Conservation (phyloP, 78 protist genomes). For the Dictyostelium capitatum region DNA sequence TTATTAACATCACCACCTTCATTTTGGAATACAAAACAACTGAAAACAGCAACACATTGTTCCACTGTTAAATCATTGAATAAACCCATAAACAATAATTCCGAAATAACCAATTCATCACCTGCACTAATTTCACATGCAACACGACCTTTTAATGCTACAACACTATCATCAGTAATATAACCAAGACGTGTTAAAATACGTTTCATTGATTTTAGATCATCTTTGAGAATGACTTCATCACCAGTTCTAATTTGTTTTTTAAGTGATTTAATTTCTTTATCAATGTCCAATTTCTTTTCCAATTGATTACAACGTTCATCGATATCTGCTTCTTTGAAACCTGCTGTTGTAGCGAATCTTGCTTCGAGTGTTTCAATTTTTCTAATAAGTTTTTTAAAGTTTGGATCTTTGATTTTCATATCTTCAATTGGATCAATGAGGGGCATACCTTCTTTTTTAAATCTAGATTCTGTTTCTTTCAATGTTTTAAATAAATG, state of each 20-base stretch:
- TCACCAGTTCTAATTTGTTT: slow-evolving; percentile 56
- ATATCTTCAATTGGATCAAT: slow-evolving; percentile 96
- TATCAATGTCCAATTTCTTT: slow-evolving; percentile 56
- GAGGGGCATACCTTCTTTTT: slow-evolving; percentile 88
- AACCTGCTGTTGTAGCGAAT: background rate
- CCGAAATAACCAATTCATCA: slow-evolving; percentile 96
- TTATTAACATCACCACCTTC: slow-evolving; percentile 33
- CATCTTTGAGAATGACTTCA: slow-evolving; percentile 87
- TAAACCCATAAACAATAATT: slow-evolving; percentile 94
- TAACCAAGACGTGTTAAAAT: slow-evolving; percentile 95
- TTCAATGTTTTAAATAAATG: slow-evolving; percentile 51
- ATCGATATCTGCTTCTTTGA: slow-evolving; percentile 52
- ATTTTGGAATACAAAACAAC: slow-evolving; percentile 89
- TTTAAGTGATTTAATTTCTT: slow-evolving; percentile 37
- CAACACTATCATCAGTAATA: slow-evolving; percentile 88
- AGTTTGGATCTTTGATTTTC: slow-evolving; percentile 79
- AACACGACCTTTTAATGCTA: slow-evolving; percentile 94
- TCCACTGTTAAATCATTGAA: slow-evolving; percentile 90
- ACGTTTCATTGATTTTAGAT: slow-evolving; percentile 88
- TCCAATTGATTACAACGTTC: slow-evolving; percentile 2
- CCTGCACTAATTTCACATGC: slow-evolving; percentile 97
- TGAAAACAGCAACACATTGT: slow-evolving; percentile 90
- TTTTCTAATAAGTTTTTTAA: slow-evolving; percentile 46
- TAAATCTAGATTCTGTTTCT: slow-evolving; percentile 67
- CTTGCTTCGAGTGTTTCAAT: slow-evolving; percentile 80